Base-by-base conservation (phyloP, 768 basidiomycete genomes). In the Panaeolus papilionaceus region DNA sequence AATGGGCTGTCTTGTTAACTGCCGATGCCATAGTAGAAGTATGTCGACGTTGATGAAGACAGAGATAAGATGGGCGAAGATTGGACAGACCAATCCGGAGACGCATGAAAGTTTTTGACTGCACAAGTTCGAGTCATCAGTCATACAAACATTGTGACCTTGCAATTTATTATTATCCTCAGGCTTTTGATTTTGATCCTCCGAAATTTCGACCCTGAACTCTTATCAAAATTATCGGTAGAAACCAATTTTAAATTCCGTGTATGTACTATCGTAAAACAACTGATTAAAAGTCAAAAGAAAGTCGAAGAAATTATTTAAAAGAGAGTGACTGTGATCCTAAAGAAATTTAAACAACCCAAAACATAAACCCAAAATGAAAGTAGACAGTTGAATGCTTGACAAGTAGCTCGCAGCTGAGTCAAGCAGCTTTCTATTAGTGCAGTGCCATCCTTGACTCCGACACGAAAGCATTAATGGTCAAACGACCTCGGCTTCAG, bases 1-100 rank as follows among this genome's bases (percentile, higher is more conserved):
- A 76, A 75, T 96, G 94, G 0, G 89, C 91, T 1, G 86, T 87
- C 81, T 92, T 97, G 85, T 96, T 92, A 70, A 96, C 85, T 42
- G 71, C 66, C 2, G 73, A 66, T 54, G 78, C 66, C 80, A 80
- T 80, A 42, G 66, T 73, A 33, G 77, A 77, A 18, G 73, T 72
- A 62, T 68, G 70, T 62, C 78, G 75, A 70, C 73, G 77, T 77
- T 75, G 74, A 65, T 66, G 62, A 51, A 61, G 64, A 37, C 54
- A 28, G 33, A 67, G 77, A 78, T 77, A 75, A 77, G 76, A 76
- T 75, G 68, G 71, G 68, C 65, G 71, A 38, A 69, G 69, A 74
- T 72, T 68, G 70, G 70, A 66, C 65, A 70, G 63, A 70, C 70
- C 70, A 71, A 70, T 65, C 62, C 68, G 66, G 66, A 73, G 66